phyloP scores from a whole-genome alignment of 176 grass and related monocot species.

The Alloteropsis semialata region DNA sequence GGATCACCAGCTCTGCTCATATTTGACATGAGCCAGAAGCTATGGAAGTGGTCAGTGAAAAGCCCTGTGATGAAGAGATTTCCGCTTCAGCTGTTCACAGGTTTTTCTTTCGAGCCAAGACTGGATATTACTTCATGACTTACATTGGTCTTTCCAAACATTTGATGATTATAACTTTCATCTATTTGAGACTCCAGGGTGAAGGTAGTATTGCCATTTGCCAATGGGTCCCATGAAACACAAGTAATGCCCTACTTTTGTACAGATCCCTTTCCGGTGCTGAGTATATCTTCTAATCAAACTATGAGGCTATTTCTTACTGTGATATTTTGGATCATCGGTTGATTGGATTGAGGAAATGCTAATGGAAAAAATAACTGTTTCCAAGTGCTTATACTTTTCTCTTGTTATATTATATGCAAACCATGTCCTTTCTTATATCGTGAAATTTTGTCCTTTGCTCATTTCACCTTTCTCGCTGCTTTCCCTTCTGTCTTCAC shows the following conservation, averaged over 20 bases:
- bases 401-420: neutral
- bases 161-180: too few species aligned
- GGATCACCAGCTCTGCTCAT: conserved; percentile 69
- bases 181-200: neutral
- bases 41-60: conserved; percentile 75
- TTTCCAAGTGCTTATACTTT: neutral
- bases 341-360: neutral
- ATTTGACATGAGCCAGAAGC: conserved; percentile 58
- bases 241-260: conserved; percentile 3
- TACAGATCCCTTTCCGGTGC: conserved; percentile 26
- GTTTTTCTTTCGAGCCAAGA: conserved; percentile 77
- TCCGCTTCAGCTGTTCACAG: conserved; percentile 78
- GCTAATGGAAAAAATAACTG: neutral
- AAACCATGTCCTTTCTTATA: neutral
- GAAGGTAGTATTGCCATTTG: conserved; percentile 4
- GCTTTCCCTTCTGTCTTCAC: neutral
- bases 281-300: conserved; percentile 29
- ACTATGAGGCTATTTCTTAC: neutral
- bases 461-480: neutral
- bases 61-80: conserved; percentile 77
- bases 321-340: neutral
- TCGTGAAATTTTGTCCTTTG: neutral
- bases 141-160: neutral
- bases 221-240: conserved; percentile 20
- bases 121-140: conserved; percentile 62